Conservation (phyloP, 768 basidiomycete species). For the Rhodosporidiobolus odoratus region DNA sequence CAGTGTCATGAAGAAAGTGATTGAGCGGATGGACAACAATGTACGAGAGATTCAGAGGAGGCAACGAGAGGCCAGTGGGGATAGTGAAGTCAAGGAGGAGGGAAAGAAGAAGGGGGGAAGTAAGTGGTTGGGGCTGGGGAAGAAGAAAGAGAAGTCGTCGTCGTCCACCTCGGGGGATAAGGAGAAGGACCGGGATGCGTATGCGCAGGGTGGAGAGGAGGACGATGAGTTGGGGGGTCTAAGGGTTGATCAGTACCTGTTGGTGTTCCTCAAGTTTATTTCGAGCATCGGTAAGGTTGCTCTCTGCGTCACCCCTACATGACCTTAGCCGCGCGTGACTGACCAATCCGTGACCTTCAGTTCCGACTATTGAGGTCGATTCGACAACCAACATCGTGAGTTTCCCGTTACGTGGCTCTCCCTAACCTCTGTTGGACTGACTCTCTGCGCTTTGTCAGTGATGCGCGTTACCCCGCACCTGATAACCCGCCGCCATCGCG, state of each 20-base stretch:
- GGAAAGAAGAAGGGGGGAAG: neutral
- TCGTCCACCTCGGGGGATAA: slow-evolving; percentile 67
- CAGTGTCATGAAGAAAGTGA: slow-evolving; percentile 99
- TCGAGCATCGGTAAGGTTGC: slow-evolving; percentile 37
- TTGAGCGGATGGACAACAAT: slow-evolving; percentile 92
- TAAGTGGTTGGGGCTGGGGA: slow-evolving; percentile 45
- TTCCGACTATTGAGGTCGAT: slow-evolving; percentile 73
- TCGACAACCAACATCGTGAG: slow-evolving; percentile 61
- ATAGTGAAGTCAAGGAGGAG: too few relatives aligned
- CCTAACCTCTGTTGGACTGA: neutral
- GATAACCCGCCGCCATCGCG: neutral
- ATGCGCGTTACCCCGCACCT: neutral
- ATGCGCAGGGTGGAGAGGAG: slow-evolving; percentile 47
- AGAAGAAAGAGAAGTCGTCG: slow-evolving; percentile 50
- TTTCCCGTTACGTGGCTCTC: neutral
- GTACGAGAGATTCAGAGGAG: slow-evolving; percentile 72
- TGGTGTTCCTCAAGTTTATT: slow-evolving; percentile 99
- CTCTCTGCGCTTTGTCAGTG: neutral
- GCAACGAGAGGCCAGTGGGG: slow-evolving; percentile 42
- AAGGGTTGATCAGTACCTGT: slow-evolving; percentile 95
- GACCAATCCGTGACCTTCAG: neutral
- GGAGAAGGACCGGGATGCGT: slow-evolving; percentile 56
- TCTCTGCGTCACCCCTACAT: neutral
- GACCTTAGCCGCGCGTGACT: neutral
- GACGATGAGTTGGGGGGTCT: slow-evolving; percentile 75